A percentile compares a stretch with the other conserved stretches of the same genome.
Conservation (phyloP, 2,329 filamentous ascomycete genomes). For the Paraconiothyrium sp. region DNA sequence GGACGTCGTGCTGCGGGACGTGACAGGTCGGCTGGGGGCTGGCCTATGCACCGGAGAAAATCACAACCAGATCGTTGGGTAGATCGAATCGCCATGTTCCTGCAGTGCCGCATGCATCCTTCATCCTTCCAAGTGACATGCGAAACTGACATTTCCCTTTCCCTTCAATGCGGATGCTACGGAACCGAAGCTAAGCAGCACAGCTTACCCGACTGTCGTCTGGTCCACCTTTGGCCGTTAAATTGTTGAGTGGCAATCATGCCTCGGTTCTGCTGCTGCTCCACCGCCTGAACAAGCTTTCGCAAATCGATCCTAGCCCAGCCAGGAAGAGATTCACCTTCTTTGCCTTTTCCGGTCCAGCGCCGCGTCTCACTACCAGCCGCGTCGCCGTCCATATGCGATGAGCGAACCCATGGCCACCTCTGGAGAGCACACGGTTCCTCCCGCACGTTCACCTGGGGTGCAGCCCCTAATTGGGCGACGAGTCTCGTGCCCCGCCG, state of each 20-base stretch:
- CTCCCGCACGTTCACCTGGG: not conserved
- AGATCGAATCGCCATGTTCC: not conserved
- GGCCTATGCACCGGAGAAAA: not conserved
- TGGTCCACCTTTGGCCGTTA: not conserved
- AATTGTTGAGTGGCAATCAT: not conserved
- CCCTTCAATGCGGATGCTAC: too few species aligned
- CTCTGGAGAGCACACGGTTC: not conserved
- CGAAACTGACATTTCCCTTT: not conserved
- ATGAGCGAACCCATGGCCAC: not conserved
- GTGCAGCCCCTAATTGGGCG: not conserved
- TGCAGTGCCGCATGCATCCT: not conserved
- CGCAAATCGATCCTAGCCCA: not conserved
- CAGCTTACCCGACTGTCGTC: not conserved
- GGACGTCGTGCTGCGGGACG: slow-evolving; percentile 21
- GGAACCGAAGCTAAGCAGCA: not conserved
- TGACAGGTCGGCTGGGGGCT: not conserved
- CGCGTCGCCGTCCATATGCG: not conserved
- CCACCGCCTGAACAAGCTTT: not conserved
- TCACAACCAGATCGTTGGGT: slow-evolving; percentile 1
- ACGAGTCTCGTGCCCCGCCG: not conserved
- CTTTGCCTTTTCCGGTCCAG: not conserved
- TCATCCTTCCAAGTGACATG: not conserved
- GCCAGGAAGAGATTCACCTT: not conserved
- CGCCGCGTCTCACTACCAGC: not conserved
- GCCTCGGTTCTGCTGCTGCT: slow-evolving; percentile 4